A percentile compares a stretch with the other conserved stretches of the same genome.
Evolutionary conservation across 169 alveolate genomes (phyloP).

Genomic region (Plasmodium ovale): DNA sequence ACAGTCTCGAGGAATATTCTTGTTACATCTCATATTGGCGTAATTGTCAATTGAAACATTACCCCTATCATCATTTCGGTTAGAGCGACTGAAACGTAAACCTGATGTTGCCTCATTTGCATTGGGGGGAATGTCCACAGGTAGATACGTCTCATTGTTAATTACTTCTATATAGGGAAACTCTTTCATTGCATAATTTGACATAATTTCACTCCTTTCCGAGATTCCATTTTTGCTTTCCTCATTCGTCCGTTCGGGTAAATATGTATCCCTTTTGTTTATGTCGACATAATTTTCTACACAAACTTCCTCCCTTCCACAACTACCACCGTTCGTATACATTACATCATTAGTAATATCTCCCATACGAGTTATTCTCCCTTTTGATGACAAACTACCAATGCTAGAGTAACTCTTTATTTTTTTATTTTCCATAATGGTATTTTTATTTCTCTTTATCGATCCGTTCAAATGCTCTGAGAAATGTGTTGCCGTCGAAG

Average conservation of each 20-base stretch:
- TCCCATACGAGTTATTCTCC: background rate
- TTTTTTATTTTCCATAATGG: constrained; percentile 4
- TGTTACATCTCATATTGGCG: no score
- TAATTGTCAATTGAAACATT: no score
- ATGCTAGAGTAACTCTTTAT: background rate
- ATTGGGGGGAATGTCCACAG: no score
- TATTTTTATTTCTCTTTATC: constrained; percentile 15
- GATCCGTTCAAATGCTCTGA: constrained; percentile 22
- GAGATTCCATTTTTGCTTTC: no score
- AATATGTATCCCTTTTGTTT: background rate
- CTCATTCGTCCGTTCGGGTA: background rate
- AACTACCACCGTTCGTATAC: background rate
- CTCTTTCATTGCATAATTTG: no score
- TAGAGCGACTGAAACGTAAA: no score
- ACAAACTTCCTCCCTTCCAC: background rate
- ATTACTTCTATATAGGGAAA: no score
- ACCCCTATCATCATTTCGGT: no score
- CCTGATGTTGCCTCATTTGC: no score
- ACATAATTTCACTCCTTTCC: no score
- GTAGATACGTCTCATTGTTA: no score
- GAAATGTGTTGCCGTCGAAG: constrained; percentile 40
- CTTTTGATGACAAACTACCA: background rate
- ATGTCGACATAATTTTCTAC: background rate
- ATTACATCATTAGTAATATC: background rate
- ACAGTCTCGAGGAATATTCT: no score